Evolutionary conservation across 2,329 filamentous ascomycete species (phyloP).

Genomic region (Alternaria arbusti): DNA sequence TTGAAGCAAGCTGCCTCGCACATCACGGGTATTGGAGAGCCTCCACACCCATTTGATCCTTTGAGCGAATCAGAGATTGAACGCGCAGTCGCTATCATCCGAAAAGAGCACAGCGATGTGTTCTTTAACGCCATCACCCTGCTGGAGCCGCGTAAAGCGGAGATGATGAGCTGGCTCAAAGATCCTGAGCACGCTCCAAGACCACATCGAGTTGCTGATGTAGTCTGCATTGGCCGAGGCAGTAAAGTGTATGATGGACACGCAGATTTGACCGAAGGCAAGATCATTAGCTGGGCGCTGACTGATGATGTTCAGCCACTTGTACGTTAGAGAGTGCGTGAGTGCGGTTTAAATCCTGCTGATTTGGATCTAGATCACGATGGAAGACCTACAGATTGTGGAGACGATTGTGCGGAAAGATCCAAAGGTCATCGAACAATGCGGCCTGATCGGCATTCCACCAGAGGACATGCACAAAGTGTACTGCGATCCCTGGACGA

Average conservation of each 20-base stretch:
- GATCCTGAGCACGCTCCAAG: conserved; percentile 65
- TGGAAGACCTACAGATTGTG: conserved; percentile 85
- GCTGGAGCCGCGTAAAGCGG: conserved; percentile 82
- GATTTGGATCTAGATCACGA: conserved; percentile 69
- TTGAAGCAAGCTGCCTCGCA: conserved; percentile 69
- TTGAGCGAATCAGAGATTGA: conserved; percentile 76
- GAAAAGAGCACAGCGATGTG: conserved; percentile 71
- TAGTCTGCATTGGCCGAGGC: conserved; percentile 79
- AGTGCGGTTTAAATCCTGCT: neutral
- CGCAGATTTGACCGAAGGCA: conserved; percentile 72
- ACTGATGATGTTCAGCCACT: conserved; percentile 82
- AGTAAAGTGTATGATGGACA: conserved; percentile 84
- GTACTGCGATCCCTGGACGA: conserved; percentile 96
- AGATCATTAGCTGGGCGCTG: conserved; percentile 75
- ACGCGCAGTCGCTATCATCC: conserved; percentile 70
- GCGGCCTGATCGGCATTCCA: conserved; percentile 79
- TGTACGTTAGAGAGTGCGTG: conserved; percentile 52
- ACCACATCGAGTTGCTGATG: conserved; percentile 77
- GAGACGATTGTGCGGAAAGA: conserved; percentile 79
- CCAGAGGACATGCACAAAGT: conserved; percentile 90
- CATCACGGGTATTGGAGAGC: conserved; percentile 60
- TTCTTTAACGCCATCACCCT: conserved; percentile 88
- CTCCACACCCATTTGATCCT: conserved; percentile 78
- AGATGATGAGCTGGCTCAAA: conserved; percentile 81
- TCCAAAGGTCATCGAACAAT: conserved; percentile 89